These are phyloP conservation scores for Kazachstania africana DNA, from an alignment of 805 yeast genomes.

Conservation along the genomic window DNA sequence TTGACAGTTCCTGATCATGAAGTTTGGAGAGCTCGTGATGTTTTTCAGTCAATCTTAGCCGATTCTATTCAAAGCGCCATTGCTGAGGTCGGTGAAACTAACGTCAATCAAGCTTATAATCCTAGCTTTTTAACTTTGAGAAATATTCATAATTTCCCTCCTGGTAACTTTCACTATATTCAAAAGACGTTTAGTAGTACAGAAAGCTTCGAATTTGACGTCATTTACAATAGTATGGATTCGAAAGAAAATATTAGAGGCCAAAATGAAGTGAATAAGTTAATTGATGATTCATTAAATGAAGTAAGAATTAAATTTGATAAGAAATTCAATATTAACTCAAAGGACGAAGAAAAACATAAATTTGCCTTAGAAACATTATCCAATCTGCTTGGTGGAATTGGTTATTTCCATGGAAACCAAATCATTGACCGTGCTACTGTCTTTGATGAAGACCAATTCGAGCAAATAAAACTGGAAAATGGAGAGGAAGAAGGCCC, in stretches of 20 bases:
- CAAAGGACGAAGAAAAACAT: slow-evolving; percentile 30
- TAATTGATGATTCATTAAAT: slow-evolving; percentile 13
- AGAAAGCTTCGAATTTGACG: slow-evolving; percentile 54
- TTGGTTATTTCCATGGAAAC: slow-evolving; percentile 79
- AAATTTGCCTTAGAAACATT: slow-evolving; percentile 66
- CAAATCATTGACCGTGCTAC: slow-evolving; percentile 69
- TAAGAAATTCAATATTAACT: slow-evolving; percentile 37
- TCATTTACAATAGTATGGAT: slow-evolving; percentile 42
- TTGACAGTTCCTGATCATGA: slow-evolving; percentile 59
- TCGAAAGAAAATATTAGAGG: slow-evolving; percentile 30
- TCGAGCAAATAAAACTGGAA: slow-evolving; percentile 38
- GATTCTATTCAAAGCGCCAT: slow-evolving; percentile 48
- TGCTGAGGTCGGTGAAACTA: slow-evolving; percentile 5
- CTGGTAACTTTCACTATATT: slow-evolving; percentile 67
- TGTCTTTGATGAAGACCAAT: slow-evolving; percentile 56
- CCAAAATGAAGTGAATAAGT: slow-evolving; percentile 9
- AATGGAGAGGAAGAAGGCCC: slow-evolving; percentile 65
- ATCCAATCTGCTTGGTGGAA: slow-evolving; percentile 80
- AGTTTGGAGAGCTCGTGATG: slow-evolving; percentile 69
- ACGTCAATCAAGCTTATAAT: slow-evolving; percentile 18
- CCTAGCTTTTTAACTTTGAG: slow-evolving; percentile 43
- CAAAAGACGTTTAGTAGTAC: slow-evolving; percentile 71
- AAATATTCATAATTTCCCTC: slow-evolving; percentile 42
- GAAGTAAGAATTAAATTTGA: slow-evolving; percentile 35
- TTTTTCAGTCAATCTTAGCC: slow-evolving; percentile 56